Evolutionary conservation across 352 stramenopile genomes (phyloP), one percentile per base, ranked within the genome.

Genomic region (Phytophthora pini): DNA sequence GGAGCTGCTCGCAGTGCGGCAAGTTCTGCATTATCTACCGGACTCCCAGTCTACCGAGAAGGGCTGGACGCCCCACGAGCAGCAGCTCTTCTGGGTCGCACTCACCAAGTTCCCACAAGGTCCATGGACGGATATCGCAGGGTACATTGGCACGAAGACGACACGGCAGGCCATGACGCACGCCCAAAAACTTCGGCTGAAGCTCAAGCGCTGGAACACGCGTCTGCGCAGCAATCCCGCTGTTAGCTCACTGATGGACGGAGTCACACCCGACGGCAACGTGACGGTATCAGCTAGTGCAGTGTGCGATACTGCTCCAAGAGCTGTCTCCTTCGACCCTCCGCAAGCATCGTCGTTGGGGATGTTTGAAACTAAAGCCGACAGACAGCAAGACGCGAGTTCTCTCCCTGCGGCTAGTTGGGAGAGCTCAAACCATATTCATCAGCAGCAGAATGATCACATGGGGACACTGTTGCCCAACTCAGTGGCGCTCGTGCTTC

Each of bases 131-230:
- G 56, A 65, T 24, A 82, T 87, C 50, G 79, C 79, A 10, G 64
- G 67, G 34, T 84, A 77, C 64, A 79, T 88, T 20, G 74, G 76
- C 27, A 84, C 79, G 43, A 81, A 83, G 50, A 79, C 76, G 17
- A 85, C 79, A 15, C 72, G 79, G 29, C 79, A 88, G 61, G 76
- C 79, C 11, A 84, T 86, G 74, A 86, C 76, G 0, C 76, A 86
- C 54, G 79, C 76, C 32, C 76, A 88, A 62, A 86, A 88, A 61
- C 59, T 86, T 38, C 74, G 76, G 0, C 76, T 86, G 59, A 88
- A 88, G 50, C 65, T 82, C 27, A 71, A 74, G 55, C 65, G 70
- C 34, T 77, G 70, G 70, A 74, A 72, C 52, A 54, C 40, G 13
- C 72, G 75, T 9, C 67, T 82, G 7, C 72, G 60, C 17, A 60